Percentiles rank a stretch among this genome's conserved stretches.
phyloP scores from a whole-genome alignment of 2,329 filamentous ascomycete species.

The Aspergillus sp. region DNA sequence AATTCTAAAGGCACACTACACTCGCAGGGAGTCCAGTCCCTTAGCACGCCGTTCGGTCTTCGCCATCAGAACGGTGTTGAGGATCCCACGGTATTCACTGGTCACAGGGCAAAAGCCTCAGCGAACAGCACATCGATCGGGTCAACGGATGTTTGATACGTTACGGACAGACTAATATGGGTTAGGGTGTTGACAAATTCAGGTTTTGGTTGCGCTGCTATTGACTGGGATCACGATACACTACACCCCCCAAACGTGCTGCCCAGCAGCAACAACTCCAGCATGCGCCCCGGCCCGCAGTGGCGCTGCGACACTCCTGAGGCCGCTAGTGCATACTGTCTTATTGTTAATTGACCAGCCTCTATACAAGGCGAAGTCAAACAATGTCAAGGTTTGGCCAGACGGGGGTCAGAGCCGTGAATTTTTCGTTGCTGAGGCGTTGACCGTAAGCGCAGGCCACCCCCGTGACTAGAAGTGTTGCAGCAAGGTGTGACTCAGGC shows the following conservation, averaged over 20 bases:
- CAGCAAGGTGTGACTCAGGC: neutral
- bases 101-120: neutral
- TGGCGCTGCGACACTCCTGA: neutral
- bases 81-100: neutral
- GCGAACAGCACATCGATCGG: neutral
- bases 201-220: neutral
- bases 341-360: neutral
- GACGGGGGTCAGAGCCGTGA: neutral
- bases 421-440: neutral
- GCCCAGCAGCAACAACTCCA: neutral
- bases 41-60: neutral
- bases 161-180: neutral
- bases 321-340: neutral
- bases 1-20: neutral
- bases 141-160: neutral
- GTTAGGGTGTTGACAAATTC: neutral
- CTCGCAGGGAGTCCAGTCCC: neutral
- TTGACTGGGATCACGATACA: neutral
- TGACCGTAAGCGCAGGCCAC: neutral
- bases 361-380: neutral
- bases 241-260: neutral
- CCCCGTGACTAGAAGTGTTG: neutral
- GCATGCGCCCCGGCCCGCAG: neutral
- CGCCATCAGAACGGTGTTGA: neutral
- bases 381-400: constrained; percentile 2